Conservation (phyloP, 768 basidiomycete genomes). For the Lenzites betulinus region DNA sequence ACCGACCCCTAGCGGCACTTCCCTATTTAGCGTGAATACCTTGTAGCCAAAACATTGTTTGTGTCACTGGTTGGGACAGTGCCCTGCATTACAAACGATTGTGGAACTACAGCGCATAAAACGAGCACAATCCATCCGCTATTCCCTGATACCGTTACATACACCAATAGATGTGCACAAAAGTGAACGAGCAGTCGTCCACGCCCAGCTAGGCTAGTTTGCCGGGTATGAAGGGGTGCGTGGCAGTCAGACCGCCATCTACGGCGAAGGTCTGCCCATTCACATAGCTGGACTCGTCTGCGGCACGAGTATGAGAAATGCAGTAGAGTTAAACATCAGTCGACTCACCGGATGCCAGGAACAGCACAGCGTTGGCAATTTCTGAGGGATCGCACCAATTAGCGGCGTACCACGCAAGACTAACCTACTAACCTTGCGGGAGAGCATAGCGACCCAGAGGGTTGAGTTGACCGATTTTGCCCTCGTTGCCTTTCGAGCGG, state of each 20-base stretch:
- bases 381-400: slow-evolving; percentile 46
- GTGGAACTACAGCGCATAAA: too few relatives aligned
- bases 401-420: not conserved
- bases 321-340: too few relatives aligned
- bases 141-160: not conserved
- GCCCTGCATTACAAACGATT: too few relatives aligned
- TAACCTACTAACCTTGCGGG: slow-evolving; percentile 60
- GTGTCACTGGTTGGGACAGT: too few relatives aligned
- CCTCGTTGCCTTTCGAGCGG: slow-evolving; percentile 66
- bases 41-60: too few relatives aligned
- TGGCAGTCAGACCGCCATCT: slow-evolving; percentile 83
- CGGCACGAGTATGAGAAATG: not conserved
- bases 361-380: slow-evolving; percentile 83
- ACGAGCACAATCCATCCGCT: not conserved
- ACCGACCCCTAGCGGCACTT: too few relatives aligned
- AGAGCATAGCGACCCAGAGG: slow-evolving; percentile 82
- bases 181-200: not conserved
- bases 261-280: slow-evolving; percentile 88
- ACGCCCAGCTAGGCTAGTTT: slow-evolving; percentile 50
- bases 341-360: slow-evolving; percentile 77
- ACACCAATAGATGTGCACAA: not conserved
- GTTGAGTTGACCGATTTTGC: slow-evolving; percentile 83
- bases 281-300: slow-evolving; percentile 89
- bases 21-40: too few relatives aligned
- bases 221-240: slow-evolving; percentile 78